A percentile compares a stretch with the other conserved stretches of the same genome.
phyloP scores from a whole-genome alignment of 805 yeast species.

The Yamadazyma nakazawae region DNA sequence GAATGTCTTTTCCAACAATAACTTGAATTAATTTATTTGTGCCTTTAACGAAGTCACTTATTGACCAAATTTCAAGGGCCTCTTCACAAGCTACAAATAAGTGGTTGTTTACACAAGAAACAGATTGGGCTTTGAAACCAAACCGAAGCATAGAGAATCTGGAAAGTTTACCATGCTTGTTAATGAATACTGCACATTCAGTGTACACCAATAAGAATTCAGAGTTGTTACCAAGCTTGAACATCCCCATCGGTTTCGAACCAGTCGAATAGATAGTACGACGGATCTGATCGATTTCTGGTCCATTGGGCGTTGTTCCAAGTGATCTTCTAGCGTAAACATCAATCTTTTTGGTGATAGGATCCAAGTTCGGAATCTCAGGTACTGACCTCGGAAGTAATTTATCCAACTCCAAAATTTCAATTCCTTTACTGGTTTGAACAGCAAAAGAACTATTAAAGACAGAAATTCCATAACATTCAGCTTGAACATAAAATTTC shows the following conservation, averaged over 20 bases:
- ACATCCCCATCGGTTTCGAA: constrained; percentile 60
- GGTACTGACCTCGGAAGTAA: constrained; percentile 59
- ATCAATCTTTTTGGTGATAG: constrained; percentile 22
- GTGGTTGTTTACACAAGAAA: constrained; percentile 33
- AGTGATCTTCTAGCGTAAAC: constrained; percentile 23
- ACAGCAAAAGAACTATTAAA: constrained; percentile 66
- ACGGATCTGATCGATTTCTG: constrained; percentile 37
- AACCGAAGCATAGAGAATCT: constrained; percentile 42
- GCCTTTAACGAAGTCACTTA: constrained; percentile 44
- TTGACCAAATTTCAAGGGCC: constrained; percentile 64
- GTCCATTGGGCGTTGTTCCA: not conserved
- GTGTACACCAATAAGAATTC: constrained; percentile 65
- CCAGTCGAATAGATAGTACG: constrained; percentile 35
- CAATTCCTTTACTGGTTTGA: constrained; percentile 65
- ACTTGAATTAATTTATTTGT: constrained; percentile 59
- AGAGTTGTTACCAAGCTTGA: constrained; percentile 50
- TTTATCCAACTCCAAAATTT: constrained; percentile 58
- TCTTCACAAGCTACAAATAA: constrained; percentile 56
- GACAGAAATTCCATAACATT: constrained; percentile 57
- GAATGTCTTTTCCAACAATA: constrained; percentile 65
- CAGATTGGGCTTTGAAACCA: constrained; percentile 35
- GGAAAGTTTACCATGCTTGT: constrained; percentile 54
- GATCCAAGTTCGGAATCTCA: constrained; percentile 31
- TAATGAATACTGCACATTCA: constrained; percentile 64
- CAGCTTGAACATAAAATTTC: constrained; percentile 51